phyloP scores from a whole-genome alignment of 345 rosid genomes.

The Aurinia saxatilis region DNA sequence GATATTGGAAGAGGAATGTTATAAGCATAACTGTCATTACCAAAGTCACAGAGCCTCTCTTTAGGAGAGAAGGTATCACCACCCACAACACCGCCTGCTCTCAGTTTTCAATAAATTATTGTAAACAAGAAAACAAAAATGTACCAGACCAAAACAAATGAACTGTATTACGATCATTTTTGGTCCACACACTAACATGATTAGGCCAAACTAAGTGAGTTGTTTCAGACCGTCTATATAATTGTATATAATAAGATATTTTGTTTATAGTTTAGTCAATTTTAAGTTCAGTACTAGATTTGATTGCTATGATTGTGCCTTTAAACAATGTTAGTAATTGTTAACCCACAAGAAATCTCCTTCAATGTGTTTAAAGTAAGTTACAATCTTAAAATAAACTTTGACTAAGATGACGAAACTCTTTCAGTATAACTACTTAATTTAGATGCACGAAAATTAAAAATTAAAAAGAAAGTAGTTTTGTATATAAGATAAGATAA shows the following conservation, averaged over 20 bases:
- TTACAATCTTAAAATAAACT: not conserved
- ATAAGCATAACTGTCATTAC: constrained; percentile 62
- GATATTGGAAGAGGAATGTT: constrained; percentile 79
- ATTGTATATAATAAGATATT: not conserved
- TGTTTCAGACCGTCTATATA: constrained; percentile 10
- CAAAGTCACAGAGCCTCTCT: constrained; percentile 52
- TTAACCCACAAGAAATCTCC: not conserved
- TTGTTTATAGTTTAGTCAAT: not conserved
- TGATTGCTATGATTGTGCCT: constrained; percentile 15
- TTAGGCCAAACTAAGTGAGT: constrained; percentile 15
- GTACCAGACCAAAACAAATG: constrained; percentile 19
- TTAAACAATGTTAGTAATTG: constrained; percentile 4
- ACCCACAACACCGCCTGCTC: constrained; percentile 79
- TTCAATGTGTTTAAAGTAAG: not conserved
- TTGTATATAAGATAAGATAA: not conserved
- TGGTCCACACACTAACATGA: constrained; percentile 27
- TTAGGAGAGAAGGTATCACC: constrained; percentile 53
- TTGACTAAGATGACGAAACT: not conserved
- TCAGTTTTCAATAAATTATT: constrained; percentile 4
- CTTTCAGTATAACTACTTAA: not conserved
- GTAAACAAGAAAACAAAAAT: constrained; percentile 16
- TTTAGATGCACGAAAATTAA: no score
- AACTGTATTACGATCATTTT: constrained; percentile 17
- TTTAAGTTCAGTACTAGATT: constrained; percentile 7
- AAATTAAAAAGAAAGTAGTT: no score